Percentiles rank a stretch among this genome's conserved stretches.
phyloP scores from a whole-genome alignment of 2,329 filamentous ascomycete genomes.

The Trichoderma sp. region DNA sequence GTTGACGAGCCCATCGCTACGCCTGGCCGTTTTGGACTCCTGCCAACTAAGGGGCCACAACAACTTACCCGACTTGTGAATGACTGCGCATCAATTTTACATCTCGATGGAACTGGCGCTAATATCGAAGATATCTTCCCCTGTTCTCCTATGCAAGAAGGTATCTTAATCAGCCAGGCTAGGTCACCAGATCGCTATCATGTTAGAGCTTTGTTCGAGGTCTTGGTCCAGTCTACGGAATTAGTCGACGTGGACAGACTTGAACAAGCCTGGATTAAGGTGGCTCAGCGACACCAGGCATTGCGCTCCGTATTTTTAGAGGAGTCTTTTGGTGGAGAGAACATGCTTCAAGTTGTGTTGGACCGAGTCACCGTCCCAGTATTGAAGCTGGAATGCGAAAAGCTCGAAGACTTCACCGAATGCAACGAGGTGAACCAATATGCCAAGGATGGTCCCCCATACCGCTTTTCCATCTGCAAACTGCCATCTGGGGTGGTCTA shows the following conservation, averaged over 20 bases:
- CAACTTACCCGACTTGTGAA: background rate
- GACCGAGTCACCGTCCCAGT: background rate
- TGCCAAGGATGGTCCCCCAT: background rate
- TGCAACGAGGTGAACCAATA: background rate
- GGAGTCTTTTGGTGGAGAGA: background rate
- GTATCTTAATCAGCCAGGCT: background rate
- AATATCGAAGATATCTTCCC: background rate
- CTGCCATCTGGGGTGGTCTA: background rate
- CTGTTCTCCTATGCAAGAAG: background rate
- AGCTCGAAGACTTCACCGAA: background rate
- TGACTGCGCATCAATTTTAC: background rate
- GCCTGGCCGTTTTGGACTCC: background rate
- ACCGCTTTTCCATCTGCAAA: background rate
- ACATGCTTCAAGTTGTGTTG: background rate
- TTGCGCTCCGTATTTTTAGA: background rate
- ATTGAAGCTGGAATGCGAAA: background rate
- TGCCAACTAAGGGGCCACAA: background rate
- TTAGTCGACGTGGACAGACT: background rate
- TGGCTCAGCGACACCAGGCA: background rate
- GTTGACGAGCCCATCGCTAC: background rate
- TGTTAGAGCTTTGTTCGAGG: background rate
- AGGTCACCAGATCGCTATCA: background rate
- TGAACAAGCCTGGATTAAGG: background rate
- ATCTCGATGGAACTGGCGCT: background rate
- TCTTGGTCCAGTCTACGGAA: background rate